Conservation (phyloP, 1,284 basidiomycete species). For the Sporisorium scitamineum region DNA sequence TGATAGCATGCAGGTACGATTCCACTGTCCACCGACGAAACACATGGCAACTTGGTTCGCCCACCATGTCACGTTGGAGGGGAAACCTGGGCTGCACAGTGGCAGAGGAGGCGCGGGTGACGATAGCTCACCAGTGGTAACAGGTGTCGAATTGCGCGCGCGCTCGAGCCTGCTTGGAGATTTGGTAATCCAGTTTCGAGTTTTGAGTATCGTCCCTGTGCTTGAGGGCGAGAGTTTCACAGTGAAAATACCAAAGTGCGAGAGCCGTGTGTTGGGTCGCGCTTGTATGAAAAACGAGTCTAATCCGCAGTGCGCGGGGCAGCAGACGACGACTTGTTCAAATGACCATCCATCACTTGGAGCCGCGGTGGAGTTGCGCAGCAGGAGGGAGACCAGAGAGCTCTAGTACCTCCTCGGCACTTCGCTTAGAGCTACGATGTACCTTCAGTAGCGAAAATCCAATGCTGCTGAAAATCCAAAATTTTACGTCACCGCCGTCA, state of each 20-base stretch:
- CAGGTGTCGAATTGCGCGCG: constrained; percentile 14
- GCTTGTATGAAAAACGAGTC: not conserved
- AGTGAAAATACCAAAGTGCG: not conserved
- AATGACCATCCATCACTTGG: no score
- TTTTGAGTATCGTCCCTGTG: no score
- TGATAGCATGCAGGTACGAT: constrained; percentile 11
- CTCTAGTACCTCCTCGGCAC: not conserved
- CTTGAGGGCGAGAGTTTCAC: not conserved
- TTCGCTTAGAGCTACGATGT: no score
- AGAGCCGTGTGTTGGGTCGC: not conserved
- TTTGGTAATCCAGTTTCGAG: constrained; percentile 9
- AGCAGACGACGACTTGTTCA: not conserved
- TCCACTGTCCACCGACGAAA: not conserved
- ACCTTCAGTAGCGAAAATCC: no score
- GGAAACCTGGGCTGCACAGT: no score
- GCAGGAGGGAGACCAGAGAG: no score
- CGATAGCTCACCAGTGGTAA: not conserved
- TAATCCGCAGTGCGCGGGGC: not conserved
- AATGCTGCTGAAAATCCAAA: no score
- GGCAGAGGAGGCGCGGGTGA: no score
- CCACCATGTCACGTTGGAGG: no score
- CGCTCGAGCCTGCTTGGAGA: not conserved
- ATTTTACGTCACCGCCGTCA: not conserved
- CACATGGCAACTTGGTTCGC: constrained; percentile 8
- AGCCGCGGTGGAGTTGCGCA: no score